These are phyloP conservation scores for Fusarium begoniae DNA, from an alignment of 2,329 filamentous ascomycete genomes.

Conservation along the genomic window DNA sequence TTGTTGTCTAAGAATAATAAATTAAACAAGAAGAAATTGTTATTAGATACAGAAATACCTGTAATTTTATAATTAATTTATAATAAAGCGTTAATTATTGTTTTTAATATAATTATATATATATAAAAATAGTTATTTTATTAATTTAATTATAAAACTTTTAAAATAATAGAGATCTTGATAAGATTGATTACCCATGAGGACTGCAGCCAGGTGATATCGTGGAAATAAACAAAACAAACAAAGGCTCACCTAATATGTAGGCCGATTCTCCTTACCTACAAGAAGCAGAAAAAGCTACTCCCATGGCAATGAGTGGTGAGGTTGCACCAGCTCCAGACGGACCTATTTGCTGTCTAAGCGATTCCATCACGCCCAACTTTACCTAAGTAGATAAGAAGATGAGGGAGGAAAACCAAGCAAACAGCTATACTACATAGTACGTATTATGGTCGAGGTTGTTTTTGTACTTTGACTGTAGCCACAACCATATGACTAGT, in stretches of 20 bases:
- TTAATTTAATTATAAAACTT: no score
- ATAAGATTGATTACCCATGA: no score
- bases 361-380: conserved; percentile 79
- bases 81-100: no score
- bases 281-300: conserved; percentile 56
- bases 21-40: no score
- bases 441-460: not conserved
- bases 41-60: no score
- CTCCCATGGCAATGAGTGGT: conserved; percentile 71
- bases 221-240: conserved; percentile 43
- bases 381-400: conserved; percentile 73
- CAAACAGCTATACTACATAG: not conserved
- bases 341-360: conserved; percentile 58
- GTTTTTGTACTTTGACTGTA: conserved; percentile 4
- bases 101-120: no score
- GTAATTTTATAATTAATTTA: no score
- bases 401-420: conserved; percentile 44
- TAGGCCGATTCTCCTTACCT: not conserved
- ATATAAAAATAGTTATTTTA: no score
- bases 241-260: conserved; percentile 43
- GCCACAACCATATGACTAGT: not conserved
- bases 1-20: no score
- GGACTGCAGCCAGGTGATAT: not conserved
- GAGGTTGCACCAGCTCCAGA: conserved; percentile 65
- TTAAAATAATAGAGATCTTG: no score